Conservation (phyloP, 306 rosid species). For the Malus orientalis region DNA sequence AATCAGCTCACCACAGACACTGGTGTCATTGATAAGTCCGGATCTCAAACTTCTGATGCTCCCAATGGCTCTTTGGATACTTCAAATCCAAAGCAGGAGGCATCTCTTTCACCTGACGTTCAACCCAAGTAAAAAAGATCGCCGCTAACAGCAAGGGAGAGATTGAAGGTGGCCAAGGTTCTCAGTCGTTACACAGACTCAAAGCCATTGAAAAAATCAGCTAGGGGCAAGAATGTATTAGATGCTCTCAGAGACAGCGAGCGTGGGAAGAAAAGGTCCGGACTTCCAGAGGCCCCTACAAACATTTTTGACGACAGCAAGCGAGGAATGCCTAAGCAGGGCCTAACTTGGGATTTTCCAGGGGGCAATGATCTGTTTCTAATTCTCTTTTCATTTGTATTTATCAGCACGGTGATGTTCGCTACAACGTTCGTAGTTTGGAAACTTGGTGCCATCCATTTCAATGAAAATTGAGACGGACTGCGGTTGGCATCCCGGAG, state of each 20-base stretch:
- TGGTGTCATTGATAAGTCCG: not conserved
- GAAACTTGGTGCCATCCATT: conserved; percentile 97
- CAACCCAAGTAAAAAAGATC: conserved; percentile 36
- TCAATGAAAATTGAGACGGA: conserved; percentile 63
- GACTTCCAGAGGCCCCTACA: conserved; percentile 90
- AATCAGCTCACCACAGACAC: conserved; percentile 52
- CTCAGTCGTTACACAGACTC: conserved; percentile 47
- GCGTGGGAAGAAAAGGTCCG: conserved; percentile 66
- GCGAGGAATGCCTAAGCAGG: conserved; percentile 66
- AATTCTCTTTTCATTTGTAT: conserved; percentile 61
- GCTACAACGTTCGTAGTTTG: conserved; percentile 88
- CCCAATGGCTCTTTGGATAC: conserved; percentile 33
- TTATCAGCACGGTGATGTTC: conserved; percentile 84
- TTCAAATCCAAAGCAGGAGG: conserved; percentile 21
- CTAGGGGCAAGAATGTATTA: conserved; percentile 64
- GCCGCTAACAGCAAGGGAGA: conserved; percentile 66
- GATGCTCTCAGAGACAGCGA: conserved; percentile 74
- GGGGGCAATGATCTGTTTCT: conserved; percentile 68
- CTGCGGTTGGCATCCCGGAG: not conserved
- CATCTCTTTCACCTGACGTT: conserved; percentile 20
- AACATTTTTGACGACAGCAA: conserved; percentile 82
- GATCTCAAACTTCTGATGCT: conserved; percentile 33
- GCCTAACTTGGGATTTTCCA: conserved; percentile 66
- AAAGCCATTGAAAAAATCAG: conserved; percentile 44
- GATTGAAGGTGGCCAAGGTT: conserved; percentile 78